Base-by-base conservation (phyloP, 139 green algal genomes). In the Asterochloris erici region DNA sequence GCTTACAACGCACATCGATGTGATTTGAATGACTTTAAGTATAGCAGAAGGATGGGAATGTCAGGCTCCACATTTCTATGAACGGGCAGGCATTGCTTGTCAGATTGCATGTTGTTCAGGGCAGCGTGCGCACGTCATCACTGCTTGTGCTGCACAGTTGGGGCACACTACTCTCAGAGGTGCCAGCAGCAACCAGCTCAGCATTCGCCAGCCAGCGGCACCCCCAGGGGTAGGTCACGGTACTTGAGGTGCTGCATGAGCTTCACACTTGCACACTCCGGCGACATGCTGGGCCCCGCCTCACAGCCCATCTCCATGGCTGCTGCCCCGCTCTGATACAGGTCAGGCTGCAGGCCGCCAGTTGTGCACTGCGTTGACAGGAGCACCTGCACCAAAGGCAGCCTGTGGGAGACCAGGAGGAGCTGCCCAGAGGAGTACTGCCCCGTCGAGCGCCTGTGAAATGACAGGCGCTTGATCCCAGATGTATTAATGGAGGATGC, bases 221-320 rank as follows among this genome's bases (percentile, higher is more conserved):
- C 85, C 10, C 87, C 90, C 63, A 98, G 38, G 0, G 92, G 89
- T 24, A 98, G 85, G 82, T 96, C 93, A 0, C 86, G 88, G 79
- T 98, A 91, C 62, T 87, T 78, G 9, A 98, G 84, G 81, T 89
- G 95, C 69, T 97, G 88, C 95, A 98, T 98, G 86, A 98, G 89
- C 88, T 98, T 98, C 15, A 96, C 91, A 12, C 91, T 87, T 0
- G 95, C 93, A 79, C 90, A 95, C 81, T 98, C 94, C 11, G 94
- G 90, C 29, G 88, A 91, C 88, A 92, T 90, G 29, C 86, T 85
- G 12, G 85, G 83, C 17, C 92, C 93, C 1, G 84, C 84, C 77
- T 96, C 90, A 19, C 92, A 90, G 0, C 94, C 94, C 77, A 97
- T 82, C 27, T 84, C 82, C n/a, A 97, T 54, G 0, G 93, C 94